Evolutionary conservation across 768 basidiomycete species (phyloP), one percentile per base, ranked within the genome.

Genomic region (Termitomyces sp.): DNA sequence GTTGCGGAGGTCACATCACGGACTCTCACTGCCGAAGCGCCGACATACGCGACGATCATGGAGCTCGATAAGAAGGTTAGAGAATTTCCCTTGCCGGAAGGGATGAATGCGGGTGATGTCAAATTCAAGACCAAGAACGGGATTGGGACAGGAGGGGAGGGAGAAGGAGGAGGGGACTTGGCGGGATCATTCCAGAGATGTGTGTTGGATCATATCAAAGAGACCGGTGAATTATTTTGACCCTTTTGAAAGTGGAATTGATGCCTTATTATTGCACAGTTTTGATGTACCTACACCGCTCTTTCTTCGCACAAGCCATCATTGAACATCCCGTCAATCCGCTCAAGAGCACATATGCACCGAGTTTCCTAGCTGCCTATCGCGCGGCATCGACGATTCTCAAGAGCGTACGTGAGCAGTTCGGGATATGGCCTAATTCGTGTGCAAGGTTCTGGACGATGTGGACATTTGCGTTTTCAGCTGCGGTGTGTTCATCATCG

Each of bases 241-340:
- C 7, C n/a, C 13, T 4, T 24, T 22, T 9, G 26, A 4, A 28
- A n/a, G 7, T 16, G 15, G 15, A 31, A 31, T 12, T 18, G 24
- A 34, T 48, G 29, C 8, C 34, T 34, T 10, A 37, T 45, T 10
- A 8, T n/a, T 10, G n/a, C 39, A 12, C 28, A 85, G 85, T 83
- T 22, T 72, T 86, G 18, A 73, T 86, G 65, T 84, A 84, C 65
- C 79, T 88, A 33, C 85, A 86, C 62, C 78, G 86, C 26, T 78
- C 78, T 57, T 89, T 86, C 74, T 88, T 88, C 59, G 86, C 87
- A 0, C 84, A 85, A 64, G 87, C 87, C 3, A 81, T 88, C 61
- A 82, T 85, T 26, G 85, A 88, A 56, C 77, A 83, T 37, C 86
- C 87, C 0, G 68, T 70, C 28, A 86, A 88, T 67, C 87, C 87